Evolutionary conservation across 495 filamentous ascomycete genomes (phyloP), one percentile per base, ranked within the genome.

Genomic region (Lepraria neglecta): DNA sequence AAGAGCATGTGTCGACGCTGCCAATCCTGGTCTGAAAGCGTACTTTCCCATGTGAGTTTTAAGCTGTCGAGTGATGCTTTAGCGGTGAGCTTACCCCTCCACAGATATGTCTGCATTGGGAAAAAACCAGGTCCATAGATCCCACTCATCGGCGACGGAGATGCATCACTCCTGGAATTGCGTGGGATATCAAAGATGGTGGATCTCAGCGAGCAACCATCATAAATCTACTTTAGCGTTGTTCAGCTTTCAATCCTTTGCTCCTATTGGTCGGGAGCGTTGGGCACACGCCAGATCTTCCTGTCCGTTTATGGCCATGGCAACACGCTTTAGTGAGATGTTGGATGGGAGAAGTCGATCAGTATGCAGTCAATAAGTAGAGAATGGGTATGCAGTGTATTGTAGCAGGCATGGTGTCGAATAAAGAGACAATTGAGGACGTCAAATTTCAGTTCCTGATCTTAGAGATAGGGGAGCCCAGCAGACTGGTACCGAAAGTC

Each of bases 21-120:
- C 79, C 42, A 82, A 87, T 59, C 78, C 74, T 48, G 76, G 76
- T 35, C 75, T 86, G 64, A 92, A 86, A 76, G 82, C 87, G 59
- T 91, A 91, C 70, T 90, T 90, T 62, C 87, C 86, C 46, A 70
- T 90, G 84, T 90, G 70, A 74, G 86, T 79, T 12, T 17, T 17
- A 19, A 15, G 27, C 28, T n/a, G 11, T 33, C 12, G 28, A 9
- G 4, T 7, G 35, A 51, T 33, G 19, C n/a, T 40, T 46, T 60
- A 31, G 31, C 15, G 5, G 7, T 42, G 28, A 52, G 12, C 14
- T 47, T 12, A 53, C 30, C 21, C 43, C 43, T 40, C 31, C 27
- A 15, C 24, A 82, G 80, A 64, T 82, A 83, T 67, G 75, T 84
- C 60, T 82, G 80, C 68, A 82, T 84, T 62, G 82, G 80, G 28